phyloP scores from a whole-genome alignment of 1,284 basidiomycete genomes.

The Mixia osmundae region DNA sequence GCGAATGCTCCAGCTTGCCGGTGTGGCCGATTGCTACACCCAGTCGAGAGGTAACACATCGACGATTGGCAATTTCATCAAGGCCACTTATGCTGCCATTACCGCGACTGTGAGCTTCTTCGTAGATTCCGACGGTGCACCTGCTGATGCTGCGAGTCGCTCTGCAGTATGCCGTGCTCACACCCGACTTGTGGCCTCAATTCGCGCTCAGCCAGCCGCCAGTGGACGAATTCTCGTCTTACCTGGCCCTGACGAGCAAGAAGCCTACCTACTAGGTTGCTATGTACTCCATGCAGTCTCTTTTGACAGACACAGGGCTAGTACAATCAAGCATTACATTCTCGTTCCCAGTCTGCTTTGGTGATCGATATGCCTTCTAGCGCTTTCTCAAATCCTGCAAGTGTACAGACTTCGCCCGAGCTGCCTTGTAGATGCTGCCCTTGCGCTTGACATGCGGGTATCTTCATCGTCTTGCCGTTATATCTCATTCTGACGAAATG shows the following conservation, averaged over 20 bases:
- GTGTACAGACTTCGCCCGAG: conserved; percentile 5
- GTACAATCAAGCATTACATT: no score
- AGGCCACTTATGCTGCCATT: conserved; percentile 92
- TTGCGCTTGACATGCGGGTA: conserved; percentile 4
- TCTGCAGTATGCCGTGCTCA: conserved; percentile 57
- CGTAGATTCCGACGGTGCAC: background rate
- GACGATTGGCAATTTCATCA: conserved; percentile 77
- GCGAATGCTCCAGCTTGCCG: conserved; percentile 89
- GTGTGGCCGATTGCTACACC: conserved; percentile 82
- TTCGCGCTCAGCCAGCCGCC: conserved; percentile 72
- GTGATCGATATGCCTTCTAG: conserved; percentile 4
- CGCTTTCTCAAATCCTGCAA: conserved; percentile 5
- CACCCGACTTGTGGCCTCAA: conserved; percentile 91
- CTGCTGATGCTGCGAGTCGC: background rate
- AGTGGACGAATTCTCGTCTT: conserved; percentile 80
- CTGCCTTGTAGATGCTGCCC: conserved; percentile 5
- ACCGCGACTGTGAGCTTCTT: conserved; percentile 87
- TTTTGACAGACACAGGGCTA: no score
- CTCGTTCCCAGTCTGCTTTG: conserved; percentile 5
- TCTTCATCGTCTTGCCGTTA: conserved; percentile 3
- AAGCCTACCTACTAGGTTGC: no score
- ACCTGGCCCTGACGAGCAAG: no score
- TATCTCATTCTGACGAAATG: conserved; percentile 5
- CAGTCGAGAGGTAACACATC: conserved; percentile 95
- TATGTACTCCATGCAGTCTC: no score